Conservation (phyloP, 129 eudicot genomes). For the Helianthus annuus region DNA sequence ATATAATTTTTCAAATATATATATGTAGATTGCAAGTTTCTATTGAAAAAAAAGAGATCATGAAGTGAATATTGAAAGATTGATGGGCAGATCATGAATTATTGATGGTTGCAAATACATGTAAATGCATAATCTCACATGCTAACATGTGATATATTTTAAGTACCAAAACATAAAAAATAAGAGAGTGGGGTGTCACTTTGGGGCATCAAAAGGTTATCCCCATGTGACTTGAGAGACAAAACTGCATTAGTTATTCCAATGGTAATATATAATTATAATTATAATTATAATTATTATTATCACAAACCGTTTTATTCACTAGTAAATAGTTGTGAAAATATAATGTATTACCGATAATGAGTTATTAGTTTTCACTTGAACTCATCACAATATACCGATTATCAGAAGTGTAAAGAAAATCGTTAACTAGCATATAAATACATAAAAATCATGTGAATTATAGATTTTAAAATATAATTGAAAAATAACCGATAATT, state of each 20-base stretch:
- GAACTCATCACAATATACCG: too few relatives aligned
- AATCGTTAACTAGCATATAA: too few relatives aligned
- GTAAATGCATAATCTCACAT: conserved; percentile 38
- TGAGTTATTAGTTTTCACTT: too few relatives aligned
- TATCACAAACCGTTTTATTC: too few relatives aligned
- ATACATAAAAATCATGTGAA: not conserved
- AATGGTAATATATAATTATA: too few relatives aligned
- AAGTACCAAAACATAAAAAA: conserved; percentile 15
- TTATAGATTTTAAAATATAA: not conserved
- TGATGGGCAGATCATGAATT: conserved; percentile 31
- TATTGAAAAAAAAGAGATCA: not conserved
- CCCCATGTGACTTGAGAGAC: conserved; percentile 23
- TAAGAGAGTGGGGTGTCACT: conserved; percentile 39
- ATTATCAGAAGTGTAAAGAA: not conserved
- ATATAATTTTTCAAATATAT: not conserved
- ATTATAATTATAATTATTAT: too few relatives aligned
- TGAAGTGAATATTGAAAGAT: conserved; percentile 10
- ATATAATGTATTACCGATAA: too few relatives aligned
- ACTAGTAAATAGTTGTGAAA: too few relatives aligned
- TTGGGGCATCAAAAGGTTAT: conserved; percentile 38
- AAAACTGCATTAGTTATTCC: too few relatives aligned
- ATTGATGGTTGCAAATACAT: conserved; percentile 33
- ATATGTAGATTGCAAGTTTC: not conserved
- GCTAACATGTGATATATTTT: conserved; percentile 33
- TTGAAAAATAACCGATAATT: not conserved